Conservation (phyloP, 345 rosid species). For the Bruguiera parviflora region DNA sequence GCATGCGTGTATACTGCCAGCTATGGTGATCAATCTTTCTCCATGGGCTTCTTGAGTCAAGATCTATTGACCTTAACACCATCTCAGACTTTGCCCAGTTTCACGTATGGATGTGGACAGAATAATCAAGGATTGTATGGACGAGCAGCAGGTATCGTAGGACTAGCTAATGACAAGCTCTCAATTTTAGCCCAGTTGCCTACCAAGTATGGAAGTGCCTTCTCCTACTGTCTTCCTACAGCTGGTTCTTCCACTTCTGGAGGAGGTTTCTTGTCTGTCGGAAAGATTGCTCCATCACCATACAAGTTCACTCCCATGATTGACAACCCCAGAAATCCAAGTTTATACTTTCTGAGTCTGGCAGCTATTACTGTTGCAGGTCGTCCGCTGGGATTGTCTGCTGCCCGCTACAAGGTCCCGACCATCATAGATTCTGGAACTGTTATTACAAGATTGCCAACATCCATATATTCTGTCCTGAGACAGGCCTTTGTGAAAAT, state of each 20-base stretch:
- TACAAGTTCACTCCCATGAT: conserved; percentile 48
- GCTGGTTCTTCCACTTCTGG: conserved; percentile 14
- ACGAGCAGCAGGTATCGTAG: conserved; percentile 39
- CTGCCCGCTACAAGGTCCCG: conserved; percentile 23
- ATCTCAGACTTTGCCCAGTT: conserved; percentile 21
- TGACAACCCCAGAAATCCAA: conserved; percentile 15
- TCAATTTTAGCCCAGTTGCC: conserved; percentile 41
- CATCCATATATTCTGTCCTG: conserved; percentile 28
- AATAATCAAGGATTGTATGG: conserved; percentile 46
- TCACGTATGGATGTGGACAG: conserved; percentile 51
- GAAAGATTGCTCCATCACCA: conserved; percentile 20
- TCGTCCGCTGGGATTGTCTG: conserved; percentile 23
- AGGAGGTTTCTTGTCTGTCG: conserved; percentile 37
- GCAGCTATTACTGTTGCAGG: conserved; percentile 29
- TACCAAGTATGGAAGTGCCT: conserved; percentile 27
- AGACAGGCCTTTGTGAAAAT: conserved; percentile 26
- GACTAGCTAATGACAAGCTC: conserved; percentile 39
- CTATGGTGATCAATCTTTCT: conserved; percentile 43
- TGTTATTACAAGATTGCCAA: conserved; percentile 45
- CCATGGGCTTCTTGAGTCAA: conserved; percentile 39
- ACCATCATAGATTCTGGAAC: conserved; percentile 57
- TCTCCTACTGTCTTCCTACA: conserved; percentile 49
- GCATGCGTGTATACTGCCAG: conserved; percentile 38
- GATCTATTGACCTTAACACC: conserved; percentile 34
- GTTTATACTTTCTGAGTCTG: conserved; percentile 33